These are phyloP conservation scores for Phlyctochytrium arcticum DNA, from an alignment of 192 early-diverging fungal species.

Conservation along the genomic window DNA sequence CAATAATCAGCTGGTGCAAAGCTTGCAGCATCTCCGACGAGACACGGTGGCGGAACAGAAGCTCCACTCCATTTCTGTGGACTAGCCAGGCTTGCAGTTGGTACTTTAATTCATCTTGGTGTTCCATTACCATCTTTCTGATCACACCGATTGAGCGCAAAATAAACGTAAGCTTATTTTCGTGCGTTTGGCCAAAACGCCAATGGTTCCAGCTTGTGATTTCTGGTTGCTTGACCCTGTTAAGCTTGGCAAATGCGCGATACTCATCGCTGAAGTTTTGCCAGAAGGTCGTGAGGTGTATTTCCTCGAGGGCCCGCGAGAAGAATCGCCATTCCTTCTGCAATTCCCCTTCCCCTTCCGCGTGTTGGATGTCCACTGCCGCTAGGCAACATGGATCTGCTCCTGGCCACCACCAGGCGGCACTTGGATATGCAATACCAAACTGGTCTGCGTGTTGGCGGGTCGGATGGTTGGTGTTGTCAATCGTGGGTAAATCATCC, in stretches of 20 bases:
- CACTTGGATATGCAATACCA: neutral
- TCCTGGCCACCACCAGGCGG: neutral
- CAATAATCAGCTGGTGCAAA: neutral
- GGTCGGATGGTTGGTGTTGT: neutral
- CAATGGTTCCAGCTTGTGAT: neutral
- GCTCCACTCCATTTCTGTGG: neutral
- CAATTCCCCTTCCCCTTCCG: neutral
- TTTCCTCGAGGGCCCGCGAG: neutral
- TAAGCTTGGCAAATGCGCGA: neutral
- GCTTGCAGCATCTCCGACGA: neutral
- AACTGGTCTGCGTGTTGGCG: neutral
- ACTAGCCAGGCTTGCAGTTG: neutral
- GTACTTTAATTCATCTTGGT: neutral
- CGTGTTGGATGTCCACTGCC: neutral
- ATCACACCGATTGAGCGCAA: neutral
- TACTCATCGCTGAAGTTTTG: neutral
- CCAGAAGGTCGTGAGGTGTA: neutral
- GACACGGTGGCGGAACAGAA: neutral
- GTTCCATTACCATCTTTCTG: neutral
- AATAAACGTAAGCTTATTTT: neutral
- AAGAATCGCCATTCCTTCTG: neutral
- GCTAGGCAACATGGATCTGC: neutral
- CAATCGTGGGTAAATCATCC: neutral
- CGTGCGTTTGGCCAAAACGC: neutral
- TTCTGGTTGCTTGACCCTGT: neutral